Conservation (phyloP, 169 alveolate genomes). For the Miamiensis avidus region DNA sequence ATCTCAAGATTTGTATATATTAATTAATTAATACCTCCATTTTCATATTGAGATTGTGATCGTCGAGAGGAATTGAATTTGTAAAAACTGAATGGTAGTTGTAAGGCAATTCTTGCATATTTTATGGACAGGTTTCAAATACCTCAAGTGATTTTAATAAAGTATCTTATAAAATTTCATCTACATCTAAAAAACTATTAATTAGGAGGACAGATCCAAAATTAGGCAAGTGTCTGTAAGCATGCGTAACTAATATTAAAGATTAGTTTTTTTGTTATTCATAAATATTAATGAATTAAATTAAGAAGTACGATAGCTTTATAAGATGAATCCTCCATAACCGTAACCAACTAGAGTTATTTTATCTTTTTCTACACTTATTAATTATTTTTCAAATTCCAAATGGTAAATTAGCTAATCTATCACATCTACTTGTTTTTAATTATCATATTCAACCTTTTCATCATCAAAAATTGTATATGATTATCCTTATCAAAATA, state of each 20-base stretch:
- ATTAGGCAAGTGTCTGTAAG: not conserved
- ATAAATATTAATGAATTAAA: not conserved
- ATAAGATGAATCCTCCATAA: conserved; percentile 23
- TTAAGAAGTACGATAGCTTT: conserved; percentile 6
- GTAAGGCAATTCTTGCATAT: conserved; percentile 34
- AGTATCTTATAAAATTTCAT: conserved; percentile 36
- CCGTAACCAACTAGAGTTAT: conserved; percentile 26
- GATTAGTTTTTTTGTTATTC: not conserved
- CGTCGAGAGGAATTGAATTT: conserved; percentile 14
- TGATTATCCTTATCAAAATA: too few species aligned
- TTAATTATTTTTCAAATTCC: too few species aligned
- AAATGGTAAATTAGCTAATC: too few species aligned
- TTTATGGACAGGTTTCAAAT: conserved; percentile 40
- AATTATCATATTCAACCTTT: too few species aligned
- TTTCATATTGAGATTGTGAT: not conserved
- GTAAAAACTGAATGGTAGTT: conserved; percentile 13
- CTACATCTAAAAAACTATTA: conserved; percentile 37
- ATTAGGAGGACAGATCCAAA: conserved; percentile 1
- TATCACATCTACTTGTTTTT: too few species aligned
- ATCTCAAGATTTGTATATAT: too few species aligned
- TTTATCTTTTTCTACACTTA: not conserved
- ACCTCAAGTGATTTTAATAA: conserved; percentile 35
- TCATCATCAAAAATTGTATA: too few species aligned
- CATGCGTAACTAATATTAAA: not conserved
- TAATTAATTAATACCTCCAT: too few species aligned